Evolutionary conservation across 169 alveolate species (phyloP).

Genomic region (Miamiensis avidus): DNA sequence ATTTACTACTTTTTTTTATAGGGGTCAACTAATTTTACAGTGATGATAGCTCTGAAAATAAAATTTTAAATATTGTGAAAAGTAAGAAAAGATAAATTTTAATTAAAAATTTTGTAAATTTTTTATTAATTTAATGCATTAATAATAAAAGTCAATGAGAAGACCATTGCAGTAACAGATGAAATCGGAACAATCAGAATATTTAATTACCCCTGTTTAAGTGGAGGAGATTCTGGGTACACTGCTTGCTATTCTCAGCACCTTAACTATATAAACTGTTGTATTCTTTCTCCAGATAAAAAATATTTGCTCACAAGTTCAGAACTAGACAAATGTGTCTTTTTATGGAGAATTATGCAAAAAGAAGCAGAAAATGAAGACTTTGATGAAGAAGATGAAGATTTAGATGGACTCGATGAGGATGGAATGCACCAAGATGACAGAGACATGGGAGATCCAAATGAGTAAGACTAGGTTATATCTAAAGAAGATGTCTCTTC

Average conservation of each 20-base stretch:
- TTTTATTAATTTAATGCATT: too few relatives aligned
- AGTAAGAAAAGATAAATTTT: conserved; percentile 23
- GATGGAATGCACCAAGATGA: too few relatives aligned
- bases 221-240: conserved; percentile 55
- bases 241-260: conserved; percentile 74
- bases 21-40: conserved; percentile 54
- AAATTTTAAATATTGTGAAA: conserved; percentile 61
- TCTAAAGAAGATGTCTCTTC: too few relatives aligned
- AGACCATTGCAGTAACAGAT: conserved; percentile 71
- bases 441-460: too few relatives aligned
- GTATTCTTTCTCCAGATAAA: conserved; percentile 72
- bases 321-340: conserved; percentile 69
- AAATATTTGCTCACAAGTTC: conserved; percentile 68
- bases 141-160: conserved; percentile 22
- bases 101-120: too few relatives aligned
- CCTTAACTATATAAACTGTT: conserved; percentile 61
- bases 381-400: not conserved
- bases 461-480: too few relatives aligned
- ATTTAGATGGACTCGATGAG: too few relatives aligned
- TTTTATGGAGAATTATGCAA: conserved; percentile 57
- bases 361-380: not conserved
- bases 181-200: conserved; percentile 81
- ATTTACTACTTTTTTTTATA: too few relatives aligned
- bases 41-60: conserved; percentile 66
- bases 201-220: conserved; percentile 73